These are phyloP conservation scores for Coniochaeta sp. DNA, from an alignment of 2,329 filamentous ascomycete genomes.

Conservation along the genomic window DNA sequence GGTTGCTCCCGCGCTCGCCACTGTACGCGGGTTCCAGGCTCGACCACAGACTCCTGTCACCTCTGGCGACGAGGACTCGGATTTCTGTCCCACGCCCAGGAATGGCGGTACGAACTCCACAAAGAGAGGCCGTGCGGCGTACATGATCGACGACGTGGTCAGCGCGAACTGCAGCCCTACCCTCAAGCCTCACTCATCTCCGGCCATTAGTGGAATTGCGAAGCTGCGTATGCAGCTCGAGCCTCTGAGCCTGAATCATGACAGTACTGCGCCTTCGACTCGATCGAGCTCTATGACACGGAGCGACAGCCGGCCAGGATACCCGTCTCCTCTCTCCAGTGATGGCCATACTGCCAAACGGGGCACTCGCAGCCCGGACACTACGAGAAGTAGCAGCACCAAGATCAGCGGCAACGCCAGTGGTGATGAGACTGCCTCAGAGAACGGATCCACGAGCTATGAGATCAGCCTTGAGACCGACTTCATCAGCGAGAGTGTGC, in stretches of 20 bases:
- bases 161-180: conserved; percentile 57
- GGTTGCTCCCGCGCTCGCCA: conserved; percentile 41
- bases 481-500: conserved; percentile 64
- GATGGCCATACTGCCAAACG: conserved; percentile 51
- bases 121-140: conserved; percentile 25
- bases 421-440: conserved; percentile 62
- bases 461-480: conserved; percentile 80
- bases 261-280: conserved; percentile 30
- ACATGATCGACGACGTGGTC: conserved; percentile 47
- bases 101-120: conserved; percentile 13
- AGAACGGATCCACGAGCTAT: conserved; percentile 64
- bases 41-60: conserved; percentile 35
- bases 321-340: conserved; percentile 18
- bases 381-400: conserved; percentile 28
- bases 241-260: conserved; percentile 64
- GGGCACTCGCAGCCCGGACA: conserved; percentile 41
- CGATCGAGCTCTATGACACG: conserved; percentile 49
- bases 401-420: conserved; percentile 47
- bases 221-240: conserved; percentile 78
- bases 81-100: conserved; percentile 27
- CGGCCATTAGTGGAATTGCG: conserved; percentile 65
- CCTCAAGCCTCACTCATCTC: conserved; percentile 41
- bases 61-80: conserved; percentile 52
- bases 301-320: conserved; percentile 37
- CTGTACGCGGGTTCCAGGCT: conserved; percentile 44